Percentiles rank a stretch among this genome's conserved stretches.
Conservation (phyloP, 805 yeast species). For the Saccharomycopsis fermentans region DNA sequence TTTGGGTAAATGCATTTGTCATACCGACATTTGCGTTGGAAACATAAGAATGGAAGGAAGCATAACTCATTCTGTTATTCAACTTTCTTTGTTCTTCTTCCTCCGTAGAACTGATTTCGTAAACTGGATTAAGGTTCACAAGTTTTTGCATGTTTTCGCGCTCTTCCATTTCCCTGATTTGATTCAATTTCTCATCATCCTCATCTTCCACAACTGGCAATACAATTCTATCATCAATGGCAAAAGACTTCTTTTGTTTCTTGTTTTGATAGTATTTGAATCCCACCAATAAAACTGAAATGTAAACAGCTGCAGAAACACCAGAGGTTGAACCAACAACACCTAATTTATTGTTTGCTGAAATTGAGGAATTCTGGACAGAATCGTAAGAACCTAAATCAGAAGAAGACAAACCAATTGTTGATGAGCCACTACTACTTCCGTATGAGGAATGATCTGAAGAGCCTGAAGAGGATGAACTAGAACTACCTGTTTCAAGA, state of each 20-base stretch:
- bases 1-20: not conserved
- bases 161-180: not conserved
- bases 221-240: slow-evolving; percentile 16
- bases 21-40: slow-evolving; percentile 3
- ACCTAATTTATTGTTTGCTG: slow-evolving; percentile 25
- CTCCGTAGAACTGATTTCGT: not conserved
- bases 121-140: slow-evolving; percentile 16
- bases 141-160: slow-evolving; percentile 4
- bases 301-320: slow-evolving; percentile 18
- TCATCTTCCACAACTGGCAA: slow-evolving; percentile 16
- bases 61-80: slow-evolving; percentile 18
- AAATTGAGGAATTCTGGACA: slow-evolving; percentile 23
- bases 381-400: slow-evolving; percentile 17
- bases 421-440: slow-evolving; percentile 14
- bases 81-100: slow-evolving; percentile 9
- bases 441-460: slow-evolving; percentile 11
- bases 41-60: slow-evolving; percentile 15
- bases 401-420: slow-evolving; percentile 19
- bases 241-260: slow-evolving; percentile 14
- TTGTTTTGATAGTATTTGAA: slow-evolving; percentile 23
- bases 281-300: slow-evolving; percentile 21
- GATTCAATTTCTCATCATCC: slow-evolving; percentile 4
- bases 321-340: slow-evolving; percentile 33
- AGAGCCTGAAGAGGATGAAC: slow-evolving; percentile 6
- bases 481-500: slow-evolving; percentile 20